phyloP scores from a whole-genome alignment of 768 basidiomycete genomes.

The Tylopilus subfusipes region DNA sequence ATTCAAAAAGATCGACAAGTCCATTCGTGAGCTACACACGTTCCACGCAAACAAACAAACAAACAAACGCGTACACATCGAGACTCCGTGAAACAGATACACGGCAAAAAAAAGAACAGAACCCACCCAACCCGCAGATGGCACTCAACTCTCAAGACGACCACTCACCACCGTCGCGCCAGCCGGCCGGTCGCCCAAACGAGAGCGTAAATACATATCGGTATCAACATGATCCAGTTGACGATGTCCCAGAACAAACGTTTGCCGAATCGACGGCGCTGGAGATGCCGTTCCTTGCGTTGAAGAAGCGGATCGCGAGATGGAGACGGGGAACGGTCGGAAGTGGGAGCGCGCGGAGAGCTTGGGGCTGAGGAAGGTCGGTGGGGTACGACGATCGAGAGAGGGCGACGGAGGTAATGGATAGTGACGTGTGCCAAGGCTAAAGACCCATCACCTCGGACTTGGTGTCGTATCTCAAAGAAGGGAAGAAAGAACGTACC shows the following conservation, averaged over 20 bases:
- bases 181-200: constrained; percentile 57
- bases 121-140: constrained; percentile 9
- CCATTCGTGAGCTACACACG: background rate
- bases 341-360: constrained; percentile 19
- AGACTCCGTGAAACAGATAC: constrained; percentile 4
- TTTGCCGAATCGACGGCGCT: constrained; percentile 65
- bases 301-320: constrained; percentile 70
- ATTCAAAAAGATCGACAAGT: constrained; percentile 19
- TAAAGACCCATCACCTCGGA: constrained; percentile 15
- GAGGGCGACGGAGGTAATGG: constrained; percentile 81
- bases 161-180: constrained; percentile 48
- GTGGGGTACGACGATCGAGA: constrained; percentile 77
- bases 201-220: constrained; percentile 52
- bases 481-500: constrained; percentile 34
- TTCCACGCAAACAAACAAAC: background rate
- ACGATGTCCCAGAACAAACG: constrained; percentile 83
- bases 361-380: constrained; percentile 27
- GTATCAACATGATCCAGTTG: constrained; percentile 69
- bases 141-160: background rate
- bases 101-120: background rate
- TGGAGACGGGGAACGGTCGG: constrained; percentile 24
- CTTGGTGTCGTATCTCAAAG: background rate
- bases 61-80: background rate
- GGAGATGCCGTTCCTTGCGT: constrained; percentile 82
- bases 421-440: constrained; percentile 76